phyloP scores from a whole-genome alignment of 106 monocot species.

The Allium fistulosum region DNA sequence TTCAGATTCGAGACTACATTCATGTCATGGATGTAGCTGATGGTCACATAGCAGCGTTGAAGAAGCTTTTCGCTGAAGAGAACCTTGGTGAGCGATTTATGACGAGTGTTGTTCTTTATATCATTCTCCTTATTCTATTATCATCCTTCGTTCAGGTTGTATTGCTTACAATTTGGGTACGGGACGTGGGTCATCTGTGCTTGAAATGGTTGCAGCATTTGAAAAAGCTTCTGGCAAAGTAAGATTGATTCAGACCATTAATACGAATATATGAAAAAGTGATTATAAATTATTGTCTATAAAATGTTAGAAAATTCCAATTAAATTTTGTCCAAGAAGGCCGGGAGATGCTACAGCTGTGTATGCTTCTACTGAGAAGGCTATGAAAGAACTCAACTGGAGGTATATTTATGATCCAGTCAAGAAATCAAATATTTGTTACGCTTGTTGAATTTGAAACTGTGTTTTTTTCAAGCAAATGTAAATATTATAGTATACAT shows the following conservation, averaged over 20 bases:
- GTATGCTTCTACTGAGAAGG: slow-evolving; percentile 76
- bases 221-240: slow-evolving; percentile 89
- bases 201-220: slow-evolving; percentile 90
- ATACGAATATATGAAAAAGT: neutral
- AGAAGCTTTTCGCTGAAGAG: slow-evolving; percentile 47
- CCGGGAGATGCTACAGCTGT: slow-evolving; percentile 78
- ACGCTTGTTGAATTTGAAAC: neutral
- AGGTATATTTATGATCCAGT: slow-evolving; percentile 21
- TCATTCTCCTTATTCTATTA: neutral
- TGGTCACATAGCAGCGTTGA: slow-evolving; percentile 77
- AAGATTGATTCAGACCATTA: neutral
- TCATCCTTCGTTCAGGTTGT: slow-evolving; percentile 41
- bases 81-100: slow-evolving; percentile 6
- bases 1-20: slow-evolving; percentile 79
- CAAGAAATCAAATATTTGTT: neutral
- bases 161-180: slow-evolving; percentile 88
- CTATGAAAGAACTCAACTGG: slow-evolving; percentile 73
- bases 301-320: slow-evolving; percentile 56
- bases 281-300: neutral
- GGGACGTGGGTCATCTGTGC: slow-evolving; percentile 64
- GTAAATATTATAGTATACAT: no score
- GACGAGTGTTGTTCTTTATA: neutral
- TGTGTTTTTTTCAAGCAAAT: no score
- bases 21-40: slow-evolving; percentile 85
- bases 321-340: slow-evolving; percentile 65